Evolutionary conservation across 257 asterid species (phyloP).

Genomic region (Penstemon eatonii): DNA sequence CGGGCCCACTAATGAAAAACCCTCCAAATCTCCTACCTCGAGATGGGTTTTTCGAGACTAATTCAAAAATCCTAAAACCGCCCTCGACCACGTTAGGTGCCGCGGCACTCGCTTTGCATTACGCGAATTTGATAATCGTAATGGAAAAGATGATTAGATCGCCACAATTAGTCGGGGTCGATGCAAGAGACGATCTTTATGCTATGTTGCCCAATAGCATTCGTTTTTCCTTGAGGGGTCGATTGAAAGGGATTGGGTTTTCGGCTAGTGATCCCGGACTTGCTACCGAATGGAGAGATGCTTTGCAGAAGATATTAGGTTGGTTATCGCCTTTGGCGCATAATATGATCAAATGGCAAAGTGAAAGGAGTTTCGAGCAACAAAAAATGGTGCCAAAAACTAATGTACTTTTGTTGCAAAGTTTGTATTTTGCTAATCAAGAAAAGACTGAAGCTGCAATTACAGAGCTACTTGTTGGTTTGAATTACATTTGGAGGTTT

Average conservation of each 20-base stretch:
- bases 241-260: constrained; percentile 75
- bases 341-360: constrained; percentile 95
- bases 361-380: constrained; percentile 94
- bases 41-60: constrained; percentile 46
- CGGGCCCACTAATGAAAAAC: constrained; percentile 58
- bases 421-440: constrained; percentile 71
- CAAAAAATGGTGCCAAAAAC: constrained; percentile 59
- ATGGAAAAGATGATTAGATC: constrained; percentile 90
- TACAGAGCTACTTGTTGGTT: constrained; percentile 88
- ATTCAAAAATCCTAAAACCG: constrained; percentile 58
- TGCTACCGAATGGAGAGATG: constrained; percentile 88
- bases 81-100: constrained; percentile 68
- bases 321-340: constrained; percentile 97
- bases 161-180: constrained; percentile 80
- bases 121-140: constrained; percentile 75
- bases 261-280: constrained; percentile 74
- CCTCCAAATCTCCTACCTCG: constrained; percentile 22
- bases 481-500: constrained; percentile 94
- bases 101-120: constrained; percentile 83
- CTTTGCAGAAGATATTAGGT: constrained; percentile 71
- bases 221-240: constrained; percentile 53
- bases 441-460: constrained; percentile 96
- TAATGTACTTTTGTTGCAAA: constrained; percentile 69
- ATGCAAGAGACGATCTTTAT: constrained; percentile 88
- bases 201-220: constrained; percentile 73